Percentiles rank a stretch among this genome's conserved stretches.
These are phyloP conservation scores for Phalaenopsis aphrodite DNA, from an alignment of 106 monocot genomes.

Conservation along the genomic window DNA sequence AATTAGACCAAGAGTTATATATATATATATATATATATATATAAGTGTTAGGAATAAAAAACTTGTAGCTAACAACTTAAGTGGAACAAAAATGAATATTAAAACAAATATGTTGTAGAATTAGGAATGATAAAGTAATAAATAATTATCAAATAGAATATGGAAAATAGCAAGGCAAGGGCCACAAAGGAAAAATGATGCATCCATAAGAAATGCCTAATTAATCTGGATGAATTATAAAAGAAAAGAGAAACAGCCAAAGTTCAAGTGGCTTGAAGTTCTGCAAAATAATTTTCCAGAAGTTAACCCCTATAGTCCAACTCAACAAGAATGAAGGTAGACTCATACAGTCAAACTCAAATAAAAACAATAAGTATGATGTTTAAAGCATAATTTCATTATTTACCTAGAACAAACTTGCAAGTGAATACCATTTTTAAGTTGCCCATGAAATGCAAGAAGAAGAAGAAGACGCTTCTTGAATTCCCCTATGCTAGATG, in stretches of 20 bases:
- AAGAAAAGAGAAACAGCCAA: background rate
- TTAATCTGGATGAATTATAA: background rate
- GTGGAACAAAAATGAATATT: background rate
- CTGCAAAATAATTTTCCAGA: background rate
- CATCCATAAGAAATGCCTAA: background rate
- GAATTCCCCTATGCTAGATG: conserved; percentile 74
- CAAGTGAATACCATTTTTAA: conserved; percentile 31
- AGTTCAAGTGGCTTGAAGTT: background rate
- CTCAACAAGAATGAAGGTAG: background rate
- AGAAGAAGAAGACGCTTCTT: conserved; percentile 74
- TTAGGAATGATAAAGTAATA: too few relatives aligned
- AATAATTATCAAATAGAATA: too few relatives aligned
- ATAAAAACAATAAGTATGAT: background rate
- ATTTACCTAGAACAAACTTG: conserved; percentile 51
- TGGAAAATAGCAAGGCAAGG: too few relatives aligned
- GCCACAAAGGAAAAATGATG: too few relatives aligned
- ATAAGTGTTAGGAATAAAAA: background rate
- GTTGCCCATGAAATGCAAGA: conserved; percentile 69
- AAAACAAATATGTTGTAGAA: background rate
- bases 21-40: too few relatives aligned
- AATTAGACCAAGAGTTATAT: too few relatives aligned
- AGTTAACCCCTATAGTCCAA: background rate
- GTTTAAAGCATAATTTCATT: background rate
- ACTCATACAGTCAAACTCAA: background rate
- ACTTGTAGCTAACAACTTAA: background rate